Conservation (phyloP, 139 green algal genomes). For the Chara braunii region DNA sequence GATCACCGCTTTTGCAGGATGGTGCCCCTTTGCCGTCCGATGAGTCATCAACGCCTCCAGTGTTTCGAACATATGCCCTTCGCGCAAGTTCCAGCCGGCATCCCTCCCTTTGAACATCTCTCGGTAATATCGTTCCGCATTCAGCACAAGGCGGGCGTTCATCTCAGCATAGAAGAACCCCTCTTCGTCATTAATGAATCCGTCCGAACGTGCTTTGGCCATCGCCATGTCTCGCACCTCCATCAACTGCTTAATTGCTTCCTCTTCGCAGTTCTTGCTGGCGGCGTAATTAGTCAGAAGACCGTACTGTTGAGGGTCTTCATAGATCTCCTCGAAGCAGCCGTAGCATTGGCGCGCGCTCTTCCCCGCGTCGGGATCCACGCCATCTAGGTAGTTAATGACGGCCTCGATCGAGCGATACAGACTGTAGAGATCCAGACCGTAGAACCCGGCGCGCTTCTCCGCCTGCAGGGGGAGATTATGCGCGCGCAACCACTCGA, state of each 20-base stretch:
- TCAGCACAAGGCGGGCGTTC: constrained; percentile 51
- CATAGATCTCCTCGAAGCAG: neutral
- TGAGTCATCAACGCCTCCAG: neutral
- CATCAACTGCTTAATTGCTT: neutral
- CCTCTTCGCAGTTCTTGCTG: neutral
- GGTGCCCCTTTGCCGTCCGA: neutral
- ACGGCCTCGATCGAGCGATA: constrained; percentile 5
- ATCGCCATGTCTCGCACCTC: neutral
- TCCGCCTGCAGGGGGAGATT: neutral
- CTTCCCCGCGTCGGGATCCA: constrained; percentile 6
- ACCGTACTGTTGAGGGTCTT: constrained; percentile 3
- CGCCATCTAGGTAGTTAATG: constrained; percentile 9
- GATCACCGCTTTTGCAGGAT: constrained; percentile 32
- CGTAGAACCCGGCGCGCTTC: constrained; percentile 5
- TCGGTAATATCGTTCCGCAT: constrained; percentile 56
- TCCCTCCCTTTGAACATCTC: constrained; percentile 36
- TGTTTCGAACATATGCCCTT: constrained; percentile 51
- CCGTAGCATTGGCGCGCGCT: neutral
- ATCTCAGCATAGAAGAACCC: neutral
- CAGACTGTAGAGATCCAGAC: constrained; percentile 23
- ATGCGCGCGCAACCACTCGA: neutral
- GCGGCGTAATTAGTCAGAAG: neutral
- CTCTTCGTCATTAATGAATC: neutral
- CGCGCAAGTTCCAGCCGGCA: constrained; percentile 56
- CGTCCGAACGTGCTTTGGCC: neutral